Conservation (phyloP, 1,139 yeast genomes). For the Diutina sp. region DNA sequence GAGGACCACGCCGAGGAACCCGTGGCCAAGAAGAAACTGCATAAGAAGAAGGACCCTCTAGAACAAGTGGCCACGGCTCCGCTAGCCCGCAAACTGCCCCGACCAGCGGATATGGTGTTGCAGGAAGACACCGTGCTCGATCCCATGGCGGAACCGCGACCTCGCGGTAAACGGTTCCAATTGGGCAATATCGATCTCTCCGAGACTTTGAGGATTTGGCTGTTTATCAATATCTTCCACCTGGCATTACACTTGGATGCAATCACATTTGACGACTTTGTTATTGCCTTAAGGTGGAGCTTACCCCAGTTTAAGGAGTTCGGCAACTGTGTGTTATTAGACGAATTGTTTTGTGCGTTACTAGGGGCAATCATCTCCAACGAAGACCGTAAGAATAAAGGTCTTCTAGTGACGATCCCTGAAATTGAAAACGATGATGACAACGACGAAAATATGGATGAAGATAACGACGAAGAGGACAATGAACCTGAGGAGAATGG, state of each 20-base stretch:
- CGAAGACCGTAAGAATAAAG: conserved; percentile 6
- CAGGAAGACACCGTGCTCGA: not conserved
- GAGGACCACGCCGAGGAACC: conserved; percentile 12
- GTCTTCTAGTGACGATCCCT: not conserved
- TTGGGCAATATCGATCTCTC: not conserved
- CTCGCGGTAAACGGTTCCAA: not conserved
- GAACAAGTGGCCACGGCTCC: not conserved
- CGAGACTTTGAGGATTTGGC: conserved; percentile 59
- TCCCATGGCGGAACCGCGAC: not conserved
- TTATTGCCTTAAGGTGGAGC: conserved; percentile 50
- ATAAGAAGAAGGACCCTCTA: conserved; percentile 4
- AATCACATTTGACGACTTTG: conserved; percentile 69
- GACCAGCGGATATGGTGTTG: not conserved
- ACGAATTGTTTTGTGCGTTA: conserved; percentile 63
- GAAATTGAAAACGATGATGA: not conserved
- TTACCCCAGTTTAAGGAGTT: conserved; percentile 26
- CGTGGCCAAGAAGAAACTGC: conserved; percentile 4
- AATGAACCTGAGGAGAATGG: not conserved
- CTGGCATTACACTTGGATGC: conserved; percentile 52
- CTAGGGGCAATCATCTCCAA: conserved; percentile 33
- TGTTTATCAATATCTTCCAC: conserved; percentile 60
- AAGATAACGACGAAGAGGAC: not conserved
- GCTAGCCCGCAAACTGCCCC: not conserved
- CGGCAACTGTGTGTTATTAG: conserved; percentile 43
- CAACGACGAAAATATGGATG: not conserved